These are phyloP conservation scores for Aspergillus sp. DNA, from an alignment of 2,329 filamentous ascomycete genomes.

Conservation along the genomic window DNA sequence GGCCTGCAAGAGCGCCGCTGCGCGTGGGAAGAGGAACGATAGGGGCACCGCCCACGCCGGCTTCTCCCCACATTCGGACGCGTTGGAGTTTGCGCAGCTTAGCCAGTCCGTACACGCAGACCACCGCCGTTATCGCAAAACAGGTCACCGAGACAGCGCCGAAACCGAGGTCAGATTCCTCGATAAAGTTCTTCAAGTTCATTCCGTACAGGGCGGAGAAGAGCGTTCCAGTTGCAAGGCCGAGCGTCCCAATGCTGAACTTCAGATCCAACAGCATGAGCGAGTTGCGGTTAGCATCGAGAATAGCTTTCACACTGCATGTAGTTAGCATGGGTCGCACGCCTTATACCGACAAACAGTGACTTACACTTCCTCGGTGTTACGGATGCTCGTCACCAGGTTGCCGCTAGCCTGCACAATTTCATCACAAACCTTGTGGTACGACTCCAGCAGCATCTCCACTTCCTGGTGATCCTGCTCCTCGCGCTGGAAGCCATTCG, in stretches of 20 bases:
- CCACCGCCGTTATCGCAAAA: constrained; percentile 68
- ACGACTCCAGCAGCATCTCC: constrained; percentile 94
- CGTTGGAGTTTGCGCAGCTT: constrained; percentile 84
- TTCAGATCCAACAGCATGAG: constrained; percentile 97
- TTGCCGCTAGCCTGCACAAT: constrained; percentile 95
- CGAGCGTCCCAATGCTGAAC: constrained; percentile 91
- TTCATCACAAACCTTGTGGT: constrained; percentile 96
- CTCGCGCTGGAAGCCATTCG: constrained; percentile 67
- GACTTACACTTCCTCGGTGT: constrained; percentile 96
- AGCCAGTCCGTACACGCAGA: constrained; percentile 78
- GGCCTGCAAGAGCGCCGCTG: constrained; percentile 19
- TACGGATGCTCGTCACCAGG: constrained; percentile 88
- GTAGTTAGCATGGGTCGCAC: background rate
- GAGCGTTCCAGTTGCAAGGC: constrained; percentile 92
- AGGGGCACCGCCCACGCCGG: constrained; percentile 37
- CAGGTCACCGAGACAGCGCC: constrained; percentile 70
- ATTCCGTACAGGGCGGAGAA: constrained; percentile 99
- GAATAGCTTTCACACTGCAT: constrained; percentile 82
- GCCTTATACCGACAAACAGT: background rate
- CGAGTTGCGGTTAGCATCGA: constrained; percentile 96
- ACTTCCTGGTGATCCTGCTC: constrained; percentile 93
- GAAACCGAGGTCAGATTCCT: constrained; percentile 89
- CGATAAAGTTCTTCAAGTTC: constrained; percentile 98
- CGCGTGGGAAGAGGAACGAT: constrained; percentile 28
- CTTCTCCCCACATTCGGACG: constrained; percentile 78